Percentiles rank a stretch among this genome's conserved stretches.
Conservation (phyloP, 148 eudicot species). For the Vaccinium myrtillus region DNA sequence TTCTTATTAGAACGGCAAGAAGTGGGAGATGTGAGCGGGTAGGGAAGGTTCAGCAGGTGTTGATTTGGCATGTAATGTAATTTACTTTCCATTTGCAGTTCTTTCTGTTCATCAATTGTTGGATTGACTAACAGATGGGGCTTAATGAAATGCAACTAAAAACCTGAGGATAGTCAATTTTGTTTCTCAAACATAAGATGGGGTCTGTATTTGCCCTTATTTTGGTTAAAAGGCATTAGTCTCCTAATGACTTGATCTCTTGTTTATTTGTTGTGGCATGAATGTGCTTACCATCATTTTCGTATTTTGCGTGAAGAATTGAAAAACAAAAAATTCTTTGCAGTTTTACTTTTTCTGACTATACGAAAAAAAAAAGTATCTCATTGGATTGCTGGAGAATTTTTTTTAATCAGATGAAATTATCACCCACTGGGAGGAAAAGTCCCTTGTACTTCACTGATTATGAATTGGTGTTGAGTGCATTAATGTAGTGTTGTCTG, state of each 20-base stretch:
- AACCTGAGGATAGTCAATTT: not conserved
- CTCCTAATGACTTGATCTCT: not conserved
- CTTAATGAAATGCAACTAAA: not conserved
- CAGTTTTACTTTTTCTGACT: not conserved
- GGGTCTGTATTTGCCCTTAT: not conserved
- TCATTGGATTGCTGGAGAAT: conserved; percentile 12
- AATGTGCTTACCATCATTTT: not conserved
- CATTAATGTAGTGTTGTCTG: too few relatives aligned
- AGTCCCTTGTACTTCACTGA: conserved; percentile 64
- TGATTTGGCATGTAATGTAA: not conserved
- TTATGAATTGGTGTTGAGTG: conserved; percentile 69
- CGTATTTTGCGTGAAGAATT: not conserved
- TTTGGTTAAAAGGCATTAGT: not conserved
- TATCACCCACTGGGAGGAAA: conserved; percentile 87
- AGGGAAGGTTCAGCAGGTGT: not conserved
- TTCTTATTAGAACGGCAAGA: not conserved
- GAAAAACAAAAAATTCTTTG: too few relatives aligned
- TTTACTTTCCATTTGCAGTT: not conserved
- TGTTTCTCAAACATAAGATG: not conserved
- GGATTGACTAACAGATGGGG: not conserved
- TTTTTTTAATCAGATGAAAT: conserved; percentile 71
- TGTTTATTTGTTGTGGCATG: not conserved
- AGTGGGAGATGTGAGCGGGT: not conserved
- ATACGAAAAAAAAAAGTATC: not conserved
- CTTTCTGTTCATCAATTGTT: not conserved